Base-by-base conservation (phyloP, 306 rosid genomes). In the Corylus heterophylla region DNA sequence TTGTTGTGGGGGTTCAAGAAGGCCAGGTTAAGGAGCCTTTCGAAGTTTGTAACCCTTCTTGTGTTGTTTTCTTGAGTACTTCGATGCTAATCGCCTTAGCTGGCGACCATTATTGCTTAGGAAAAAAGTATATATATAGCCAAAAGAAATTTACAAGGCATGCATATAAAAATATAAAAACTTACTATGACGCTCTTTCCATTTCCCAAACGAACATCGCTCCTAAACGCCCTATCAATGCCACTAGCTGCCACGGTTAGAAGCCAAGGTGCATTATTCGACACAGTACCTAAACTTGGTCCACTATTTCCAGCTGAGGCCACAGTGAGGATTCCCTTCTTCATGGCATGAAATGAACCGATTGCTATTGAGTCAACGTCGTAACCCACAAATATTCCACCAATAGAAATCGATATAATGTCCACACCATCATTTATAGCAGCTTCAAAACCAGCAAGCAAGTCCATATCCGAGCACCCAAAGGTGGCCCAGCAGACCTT, bases 161-260 rank as follows among this genome's bases (percentile, higher is more conserved):
- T 31, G 35, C 35, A 31, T 31, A 31, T 31, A 31, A 31, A 31
- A 31, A 31, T 31, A 31, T 31, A 31, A 22, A 22, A 22, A 31
- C 35, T 92, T 82, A 91, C 98, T 2, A 83, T 73, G 83, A 92
- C 42, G 80, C 79, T 86, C 75, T 85, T 80, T 52, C 94, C 92
- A 82, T 77, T 91, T 14, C 98, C 98, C 85, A 95, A 78, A 79
- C 80, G 82, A 51, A 95, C 76, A 39, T 69, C 81, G 81, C 87
- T 91, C 29, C 42, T 77, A 82, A 95, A 92, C 71, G 74, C 75
- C 88, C 97, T 89, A 77, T 92, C 98, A 82, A 91, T 89, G 62
- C 91, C 90, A 75, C 96, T 89, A 22, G 98, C 98, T 18, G 89
- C 97, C n/a, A 95, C 97, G 0, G 98, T 95, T 4, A 94, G 78